Evolutionary conservation across 2,329 filamentous ascomycete genomes (phyloP).

Genomic region (Xylariales sp.): DNA sequence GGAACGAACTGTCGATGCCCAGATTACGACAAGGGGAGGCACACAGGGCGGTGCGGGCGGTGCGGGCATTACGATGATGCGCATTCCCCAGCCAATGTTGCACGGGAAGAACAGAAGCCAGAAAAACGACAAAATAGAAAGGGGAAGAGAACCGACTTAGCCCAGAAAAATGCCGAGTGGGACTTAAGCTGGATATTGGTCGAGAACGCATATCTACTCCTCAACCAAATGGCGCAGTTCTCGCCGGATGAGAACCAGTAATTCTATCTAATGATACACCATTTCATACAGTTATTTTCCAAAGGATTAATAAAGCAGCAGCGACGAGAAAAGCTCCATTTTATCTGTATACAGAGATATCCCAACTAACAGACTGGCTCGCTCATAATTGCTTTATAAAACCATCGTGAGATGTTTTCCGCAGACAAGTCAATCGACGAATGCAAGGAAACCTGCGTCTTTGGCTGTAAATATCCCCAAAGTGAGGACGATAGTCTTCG

Average conservation of each 20-base stretch:
- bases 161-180: conserved; percentile 13
- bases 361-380: conserved; percentile 6
- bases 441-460: conserved; percentile 4
- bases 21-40: conserved; percentile 30
- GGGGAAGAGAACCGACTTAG: not conserved
- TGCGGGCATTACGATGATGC: conserved; percentile 26
- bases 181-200: conserved; percentile 36
- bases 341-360: not conserved
- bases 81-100: not conserved
- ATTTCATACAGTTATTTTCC: not conserved
- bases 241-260: not conserved
- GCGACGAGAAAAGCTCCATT: not conserved
- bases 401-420: conserved; percentile 18
- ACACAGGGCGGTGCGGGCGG: conserved; percentile 15
- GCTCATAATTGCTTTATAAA: conserved; percentile 18
- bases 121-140: not conserved
- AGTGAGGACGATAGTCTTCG: not conserved
- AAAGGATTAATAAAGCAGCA: not conserved
- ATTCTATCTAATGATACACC: not conserved
- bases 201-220: conserved; percentile 27
- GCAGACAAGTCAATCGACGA: not conserved
- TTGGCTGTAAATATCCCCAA: not conserved
- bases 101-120: not conserved
- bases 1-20: conserved; percentile 17
- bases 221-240: conserved; percentile 2